A percentile compares a stretch with the other conserved stretches of the same genome.
These are phyloP conservation scores for Hygrophorus russula DNA, from an alignment of 768 basidiomycete species.

Conservation along the genomic window DNA sequence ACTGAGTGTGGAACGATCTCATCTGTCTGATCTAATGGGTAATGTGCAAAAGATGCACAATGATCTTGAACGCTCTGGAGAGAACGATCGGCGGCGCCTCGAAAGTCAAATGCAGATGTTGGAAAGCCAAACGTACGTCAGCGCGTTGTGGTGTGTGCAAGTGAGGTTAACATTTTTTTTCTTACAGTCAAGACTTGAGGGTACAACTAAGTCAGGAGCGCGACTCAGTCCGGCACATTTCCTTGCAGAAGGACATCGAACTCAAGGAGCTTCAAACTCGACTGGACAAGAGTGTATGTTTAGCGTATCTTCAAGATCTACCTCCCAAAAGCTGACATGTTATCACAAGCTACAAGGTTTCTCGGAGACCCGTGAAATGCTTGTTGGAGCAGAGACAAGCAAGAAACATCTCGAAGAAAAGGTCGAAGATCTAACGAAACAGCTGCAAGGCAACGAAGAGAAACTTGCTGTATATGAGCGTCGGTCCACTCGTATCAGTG, in stretches of 20 bases:
- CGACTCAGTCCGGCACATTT: conserved; percentile 60
- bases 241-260: conserved; percentile 75
- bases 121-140: conserved; percentile 64
- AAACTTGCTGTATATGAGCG: conserved; percentile 84
- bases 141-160: background rate
- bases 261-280: conserved; percentile 60
- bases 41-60: conserved; percentile 88
- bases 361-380: conserved; percentile 55
- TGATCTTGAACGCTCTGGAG: conserved; percentile 73
- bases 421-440: conserved; percentile 45
- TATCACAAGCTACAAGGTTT: conserved; percentile 45
- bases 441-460: conserved; percentile 69
- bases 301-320: background rate
- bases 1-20: conserved; percentile 70
- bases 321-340: conserved; percentile 9
- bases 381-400: conserved; percentile 66
- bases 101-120: conserved; percentile 73
- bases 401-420: conserved; percentile 71
- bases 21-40: conserved; percentile 76
- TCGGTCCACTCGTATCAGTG: conserved; percentile 27
- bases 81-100: conserved; percentile 72
- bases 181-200: conserved; percentile 59
- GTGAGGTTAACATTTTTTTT: background rate
- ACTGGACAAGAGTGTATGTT: conserved; percentile 59
- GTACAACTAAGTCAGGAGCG: conserved; percentile 63